Percentiles rank a stretch among this genome's conserved stretches.
These are phyloP conservation scores for Leccinum glutinopallens DNA, from an alignment of 1,284 basidiomycete genomes.

Conservation along the genomic window DNA sequence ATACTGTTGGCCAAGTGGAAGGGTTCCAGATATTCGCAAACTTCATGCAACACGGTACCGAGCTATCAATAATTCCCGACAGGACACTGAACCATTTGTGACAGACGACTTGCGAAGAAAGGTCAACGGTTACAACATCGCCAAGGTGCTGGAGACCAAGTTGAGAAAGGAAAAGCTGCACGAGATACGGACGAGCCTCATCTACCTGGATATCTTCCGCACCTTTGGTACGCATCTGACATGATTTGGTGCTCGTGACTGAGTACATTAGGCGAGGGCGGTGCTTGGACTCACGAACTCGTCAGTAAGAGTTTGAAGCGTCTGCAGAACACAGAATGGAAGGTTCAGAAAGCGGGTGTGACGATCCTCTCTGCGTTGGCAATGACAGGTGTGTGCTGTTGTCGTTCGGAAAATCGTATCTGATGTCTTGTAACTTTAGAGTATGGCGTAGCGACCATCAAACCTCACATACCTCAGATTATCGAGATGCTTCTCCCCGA, in stretches of 20 bases:
- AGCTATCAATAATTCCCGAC: background rate
- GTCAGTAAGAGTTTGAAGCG: constrained; percentile 17
- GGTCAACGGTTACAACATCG: constrained; percentile 18
- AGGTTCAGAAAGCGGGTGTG: constrained; percentile 30
- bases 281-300: constrained; percentile 17
- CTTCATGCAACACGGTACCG: constrained; percentile 28
- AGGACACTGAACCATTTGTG: constrained; percentile 7
- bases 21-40: constrained; percentile 33
- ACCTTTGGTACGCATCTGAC: too few species aligned
- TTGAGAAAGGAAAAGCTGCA: constrained; percentile 16
- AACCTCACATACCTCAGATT: constrained; percentile 14
- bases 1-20: constrained; percentile 30
- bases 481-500: constrained; percentile 22
- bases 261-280: constrained; percentile 8
- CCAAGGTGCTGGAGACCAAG: constrained; percentile 22
- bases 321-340: constrained; percentile 18
- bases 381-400: constrained; percentile 20
- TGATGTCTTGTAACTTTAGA: constrained; percentile 19
- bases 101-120: constrained; percentile 24
- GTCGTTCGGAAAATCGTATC: background rate
- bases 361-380: constrained; percentile 27
- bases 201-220: constrained; percentile 5
- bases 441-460: constrained; percentile 20
- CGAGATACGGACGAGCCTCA: constrained; percentile 27
- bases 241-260: too few species aligned